These are phyloP conservation scores for Apophysomyces ossiformis DNA, from an alignment of 371 early-diverging fungal species.

Conservation along the genomic window DNA sequence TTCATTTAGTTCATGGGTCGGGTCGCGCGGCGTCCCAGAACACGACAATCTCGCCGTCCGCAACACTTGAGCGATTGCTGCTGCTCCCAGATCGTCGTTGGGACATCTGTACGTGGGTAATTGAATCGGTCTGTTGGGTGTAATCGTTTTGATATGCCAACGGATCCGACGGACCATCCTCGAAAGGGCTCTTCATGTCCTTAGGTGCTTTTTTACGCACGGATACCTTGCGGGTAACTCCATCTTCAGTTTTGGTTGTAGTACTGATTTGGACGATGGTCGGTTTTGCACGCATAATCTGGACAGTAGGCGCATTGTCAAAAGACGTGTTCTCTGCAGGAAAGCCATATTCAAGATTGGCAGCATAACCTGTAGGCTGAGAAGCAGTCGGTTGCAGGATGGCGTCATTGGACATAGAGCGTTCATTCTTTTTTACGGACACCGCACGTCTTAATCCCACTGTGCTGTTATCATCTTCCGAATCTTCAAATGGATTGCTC, in stretches of 20 bases:
- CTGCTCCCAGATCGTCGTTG: too few relatives aligned
- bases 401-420: background rate
- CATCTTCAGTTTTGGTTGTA: slow-evolving; percentile 19
- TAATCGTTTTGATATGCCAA: too few relatives aligned
- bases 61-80: background rate
- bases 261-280: slow-evolving; percentile 36
- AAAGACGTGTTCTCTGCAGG: slow-evolving; percentile 1
- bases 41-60: background rate
- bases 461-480: slow-evolving; percentile 1
- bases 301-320: slow-evolving; percentile 1
- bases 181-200: background rate
- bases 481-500: slow-evolving; percentile 12
- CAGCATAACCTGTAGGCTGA: slow-evolving; percentile 13
- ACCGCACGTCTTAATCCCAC: slow-evolving; percentile 30
- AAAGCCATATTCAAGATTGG: slow-evolving; percentile 7
- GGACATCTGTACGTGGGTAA: too few relatives aligned
- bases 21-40: background rate
- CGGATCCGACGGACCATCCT: background rate
- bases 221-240: slow-evolving; percentile 30
- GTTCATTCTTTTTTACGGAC: slow-evolving; percentile 30
- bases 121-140: too few relatives aligned
- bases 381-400: slow-evolving; percentile 19
- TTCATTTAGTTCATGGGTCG: background rate
- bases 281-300: slow-evolving; percentile 29
- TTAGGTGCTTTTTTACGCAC: slow-evolving; percentile 16